These are phyloP conservation scores for Kluyveromyces dobzhanskii DNA, from an alignment of 805 yeast species.

Conservation along the genomic window DNA sequence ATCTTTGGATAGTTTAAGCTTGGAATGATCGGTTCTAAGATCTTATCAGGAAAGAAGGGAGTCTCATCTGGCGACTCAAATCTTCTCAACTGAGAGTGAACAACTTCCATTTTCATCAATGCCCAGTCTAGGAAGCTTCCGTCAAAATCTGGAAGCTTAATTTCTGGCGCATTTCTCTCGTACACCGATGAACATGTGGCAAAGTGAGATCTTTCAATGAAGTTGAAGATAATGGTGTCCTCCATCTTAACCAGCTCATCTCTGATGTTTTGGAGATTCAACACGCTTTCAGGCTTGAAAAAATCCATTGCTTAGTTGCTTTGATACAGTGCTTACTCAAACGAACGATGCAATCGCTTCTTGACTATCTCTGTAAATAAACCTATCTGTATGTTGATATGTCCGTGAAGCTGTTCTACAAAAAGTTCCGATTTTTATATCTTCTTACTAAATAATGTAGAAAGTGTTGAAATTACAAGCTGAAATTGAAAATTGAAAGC, in stretches of 20 bases:
- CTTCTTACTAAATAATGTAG: too few relatives aligned
- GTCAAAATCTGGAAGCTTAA: slow-evolving; percentile 54
- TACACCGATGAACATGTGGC: slow-evolving; percentile 70
- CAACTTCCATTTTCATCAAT: slow-evolving; percentile 61
- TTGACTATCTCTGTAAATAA: too few relatives aligned
- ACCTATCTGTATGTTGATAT: too few relatives aligned
- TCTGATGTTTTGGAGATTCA: slow-evolving; percentile 75
- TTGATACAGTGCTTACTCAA: too few relatives aligned
- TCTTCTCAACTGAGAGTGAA: slow-evolving; percentile 75
- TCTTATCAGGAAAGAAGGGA: slow-evolving; percentile 71
- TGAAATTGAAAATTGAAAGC: too few relatives aligned
- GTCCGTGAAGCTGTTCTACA: too few relatives aligned
- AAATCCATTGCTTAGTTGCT: slow-evolving; percentile 55
- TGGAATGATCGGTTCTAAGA: slow-evolving; percentile 68
- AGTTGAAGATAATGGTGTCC: slow-evolving; percentile 85
- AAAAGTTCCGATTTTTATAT: too few relatives aligned
- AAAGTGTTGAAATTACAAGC: too few relatives aligned
- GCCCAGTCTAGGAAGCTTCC: slow-evolving; percentile 89
- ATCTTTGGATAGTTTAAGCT: slow-evolving; percentile 69
- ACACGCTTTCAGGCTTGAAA: slow-evolving; percentile 70
- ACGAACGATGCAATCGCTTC: too few relatives aligned
- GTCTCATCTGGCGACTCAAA: slow-evolving; percentile 92
- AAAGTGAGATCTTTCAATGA: slow-evolving; percentile 91
- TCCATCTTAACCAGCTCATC: slow-evolving; percentile 86
- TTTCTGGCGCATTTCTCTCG: slow-evolving; percentile 37